Evolutionary conservation across 768 basidiomycete species (phyloP), one percentile per base, ranked within the genome.

Genomic region (Nidularia pulvinata): DNA sequence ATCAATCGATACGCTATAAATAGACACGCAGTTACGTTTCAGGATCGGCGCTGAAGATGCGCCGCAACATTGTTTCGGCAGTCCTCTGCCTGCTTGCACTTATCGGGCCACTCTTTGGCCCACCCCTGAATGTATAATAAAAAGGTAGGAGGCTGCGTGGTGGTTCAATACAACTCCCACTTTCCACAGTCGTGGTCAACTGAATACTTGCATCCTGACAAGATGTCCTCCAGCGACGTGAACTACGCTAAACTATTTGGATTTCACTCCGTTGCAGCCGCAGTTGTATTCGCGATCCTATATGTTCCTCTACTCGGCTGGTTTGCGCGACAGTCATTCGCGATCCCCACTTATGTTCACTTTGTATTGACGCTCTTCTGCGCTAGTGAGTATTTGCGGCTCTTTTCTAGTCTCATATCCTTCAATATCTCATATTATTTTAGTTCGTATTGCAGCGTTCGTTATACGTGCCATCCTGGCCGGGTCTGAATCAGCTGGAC

Each of bases 381-480:
- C 52, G 11, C 59, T 14, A 68, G 76, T 78, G 55, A 51, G 77
- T 65, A 4, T 33, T 47, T 48, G 32, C 36, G 19, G 48, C 25
- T 33, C 11, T 7, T 16, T 45, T 32, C 30, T 22, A 37, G 43
- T 19, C 36, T 35, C 7, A 16, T 13, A 25, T 9, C 13, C n/a
- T n/a, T 16, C 19, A 37, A 44, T 16, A 50, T 37, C 37, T 2
- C 42, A 10, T 51, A 42, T 5, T 2, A 33, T 11, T 7, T 54
- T 16, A 80, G 78, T 79, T 46, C 74, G 77, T 19, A 50, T 74
- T 6, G 57, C 63, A 3, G 76, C 75, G 0, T 81, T 78, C 50
- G 54, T 65, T 2, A 65, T 79, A 2, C 73, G 78, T 2, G 73
- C 74, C 1, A 51, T 72, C 6, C 53, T 79, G 16, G 67, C 70